Evolutionary conservation across 164 flowering plant genomes (phyloP).

Genomic region (Annona squamosa): DNA sequence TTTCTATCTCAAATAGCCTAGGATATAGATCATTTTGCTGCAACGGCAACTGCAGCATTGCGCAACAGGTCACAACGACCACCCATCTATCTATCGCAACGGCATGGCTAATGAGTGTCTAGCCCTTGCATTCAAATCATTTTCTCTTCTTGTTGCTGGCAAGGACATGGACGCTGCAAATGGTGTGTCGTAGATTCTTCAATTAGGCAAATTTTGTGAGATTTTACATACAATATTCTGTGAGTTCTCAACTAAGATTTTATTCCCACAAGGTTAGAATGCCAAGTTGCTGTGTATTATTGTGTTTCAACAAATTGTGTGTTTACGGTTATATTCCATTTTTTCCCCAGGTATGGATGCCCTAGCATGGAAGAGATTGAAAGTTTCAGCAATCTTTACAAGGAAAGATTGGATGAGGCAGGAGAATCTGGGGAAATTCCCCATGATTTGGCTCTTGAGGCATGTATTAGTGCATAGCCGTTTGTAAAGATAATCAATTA

Average conservation of each 20-base stretch:
- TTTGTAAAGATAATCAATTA: neutral
- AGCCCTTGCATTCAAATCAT: neutral
- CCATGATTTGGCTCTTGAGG: constrained; percentile 77
- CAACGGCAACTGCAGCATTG: too few species aligned
- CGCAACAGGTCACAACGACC: too few species aligned
- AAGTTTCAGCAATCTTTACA: constrained; percentile 50
- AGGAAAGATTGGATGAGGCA: constrained; percentile 58
- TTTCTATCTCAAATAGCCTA: too few species aligned
- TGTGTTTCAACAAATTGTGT: neutral
- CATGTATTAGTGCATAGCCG: constrained; percentile 12
- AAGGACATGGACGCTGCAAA: neutral
- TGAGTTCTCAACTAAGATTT: neutral
- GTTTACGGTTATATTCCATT: neutral
- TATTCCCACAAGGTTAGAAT: neutral
- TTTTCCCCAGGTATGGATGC: constrained; percentile 63
- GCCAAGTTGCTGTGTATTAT: neutral
- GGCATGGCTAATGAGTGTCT: neutral
- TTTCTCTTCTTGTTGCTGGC: neutral
- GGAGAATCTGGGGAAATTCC: constrained; percentile 75
- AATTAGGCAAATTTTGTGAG: too few species aligned
- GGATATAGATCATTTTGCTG: too few species aligned
- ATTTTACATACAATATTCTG: neutral
- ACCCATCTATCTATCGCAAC: too few species aligned
- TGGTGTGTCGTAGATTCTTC: too few species aligned
- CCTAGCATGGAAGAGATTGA: constrained; percentile 82